Base-by-base conservation (phyloP, 192 early-diverging fungal species). In the Entomortierella chlamydospora region DNA sequence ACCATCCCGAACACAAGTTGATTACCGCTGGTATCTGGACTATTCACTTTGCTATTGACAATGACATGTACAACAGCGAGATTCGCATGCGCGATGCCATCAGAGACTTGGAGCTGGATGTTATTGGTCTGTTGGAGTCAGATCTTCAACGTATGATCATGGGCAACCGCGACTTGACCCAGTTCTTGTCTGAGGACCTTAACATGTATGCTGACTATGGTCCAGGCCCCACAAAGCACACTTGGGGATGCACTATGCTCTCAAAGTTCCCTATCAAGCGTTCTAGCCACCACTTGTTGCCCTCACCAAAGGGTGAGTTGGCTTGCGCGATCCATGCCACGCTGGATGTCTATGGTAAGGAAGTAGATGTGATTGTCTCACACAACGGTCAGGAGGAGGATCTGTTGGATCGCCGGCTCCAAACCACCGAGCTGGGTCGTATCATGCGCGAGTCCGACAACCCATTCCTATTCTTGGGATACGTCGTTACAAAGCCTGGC, bases 291-390 rank as follows among this genome's bases (percentile, higher is more conserved):
- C 91, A 93, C 56, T 81, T 95, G 68, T 84, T 95, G 61, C 93
- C 93, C 51, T 93, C 92, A 45, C 93, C 93, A 18, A 87, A 85
- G 9, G 93, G 93, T 45, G 93, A 95, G 81, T 81, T 95, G 53
- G 93, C 93, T 43, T 95, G 93, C 59, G 93, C 92, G 5, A 95
- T 95, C 73, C 91, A 95, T 67, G 93, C 93, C n/a, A 95, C 93
- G 33, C 70, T 95, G 60, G 91, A 95, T 81, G 91, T 93, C 55
- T 90, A 91, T 83, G 93, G 93, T 18, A 88, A 90, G 69, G 81
- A 86, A 15, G 89, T 95, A 29, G 93, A 95, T 81, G 90, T 95
- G 3, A 92, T 95, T 68, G 85, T 95, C 22, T 91, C 90, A 34
- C 93, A 95, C 72, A 95, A 95, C 70, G 93, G 93, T 33, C 93